phyloP scores from a whole-genome alignment of 202 grass and related monocot species.

The Setaria viridis region DNA sequence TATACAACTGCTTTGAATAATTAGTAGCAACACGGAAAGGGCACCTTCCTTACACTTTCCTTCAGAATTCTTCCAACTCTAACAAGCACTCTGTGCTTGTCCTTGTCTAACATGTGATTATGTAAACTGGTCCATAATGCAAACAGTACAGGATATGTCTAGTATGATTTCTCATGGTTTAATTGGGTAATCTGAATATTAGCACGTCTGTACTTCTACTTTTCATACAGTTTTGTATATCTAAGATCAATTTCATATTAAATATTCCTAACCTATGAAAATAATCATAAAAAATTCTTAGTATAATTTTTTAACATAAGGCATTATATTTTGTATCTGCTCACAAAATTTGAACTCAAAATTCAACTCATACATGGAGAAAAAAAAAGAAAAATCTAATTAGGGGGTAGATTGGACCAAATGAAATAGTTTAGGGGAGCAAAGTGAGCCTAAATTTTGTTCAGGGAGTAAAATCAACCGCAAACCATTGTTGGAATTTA shows the following conservation, averaged over 20 bases:
- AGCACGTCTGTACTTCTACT: not conserved
- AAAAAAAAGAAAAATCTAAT: too few species aligned
- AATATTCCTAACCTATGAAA: too few species aligned
- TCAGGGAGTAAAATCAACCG: not conserved
- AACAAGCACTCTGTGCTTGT: not conserved
- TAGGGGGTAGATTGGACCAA: too few species aligned
- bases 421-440: too few species aligned
- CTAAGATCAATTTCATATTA: too few species aligned
- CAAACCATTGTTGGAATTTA: not conserved
- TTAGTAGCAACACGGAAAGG: not conserved
- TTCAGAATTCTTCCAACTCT: conserved; percentile 22
- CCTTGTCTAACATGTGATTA: conserved; percentile 8
- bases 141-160: conserved; percentile 1
- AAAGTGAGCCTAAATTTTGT: too few species aligned
- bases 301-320: too few species aligned
- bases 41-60: conserved; percentile 40
- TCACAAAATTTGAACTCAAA: too few species aligned
- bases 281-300: too few species aligned
- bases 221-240: too few species aligned
- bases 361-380: too few species aligned
- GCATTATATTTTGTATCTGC: too few species aligned
- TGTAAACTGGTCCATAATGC: not conserved
- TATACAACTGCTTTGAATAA: not conserved
- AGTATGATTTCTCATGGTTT: conserved; percentile 16
- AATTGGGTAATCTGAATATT: conserved; percentile 3